Conservation (phyloP, 345 rosid species). For the Arabidopsis arenosa region DNA sequence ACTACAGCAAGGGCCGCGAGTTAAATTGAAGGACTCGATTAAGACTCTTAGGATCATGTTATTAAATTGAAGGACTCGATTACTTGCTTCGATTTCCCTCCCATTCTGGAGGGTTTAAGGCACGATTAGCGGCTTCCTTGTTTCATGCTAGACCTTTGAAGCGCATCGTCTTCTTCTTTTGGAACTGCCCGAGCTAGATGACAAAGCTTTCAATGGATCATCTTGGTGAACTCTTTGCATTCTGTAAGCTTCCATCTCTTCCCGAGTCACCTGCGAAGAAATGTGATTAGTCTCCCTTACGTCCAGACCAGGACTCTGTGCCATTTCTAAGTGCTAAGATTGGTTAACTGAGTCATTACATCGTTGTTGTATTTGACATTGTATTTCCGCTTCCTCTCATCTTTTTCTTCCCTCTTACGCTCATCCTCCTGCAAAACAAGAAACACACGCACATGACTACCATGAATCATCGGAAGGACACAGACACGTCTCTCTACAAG, state of each 20-base stretch:
- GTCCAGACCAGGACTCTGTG: too few species aligned
- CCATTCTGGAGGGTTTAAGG: too few species aligned
- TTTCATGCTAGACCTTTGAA: too few species aligned
- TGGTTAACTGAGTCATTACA: slow-evolving; percentile 42
- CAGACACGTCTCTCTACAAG: neutral
- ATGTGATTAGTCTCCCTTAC: neutral
- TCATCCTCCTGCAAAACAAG: slow-evolving; percentile 61
- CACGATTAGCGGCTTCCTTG: too few species aligned
- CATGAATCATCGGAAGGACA: neutral
- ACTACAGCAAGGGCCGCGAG: too few species aligned
- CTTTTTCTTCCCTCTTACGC: slow-evolving; percentile 59
- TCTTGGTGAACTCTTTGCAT: slow-evolving; percentile 75
- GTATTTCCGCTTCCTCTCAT: slow-evolving; percentile 72
- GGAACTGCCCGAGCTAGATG: too few species aligned
- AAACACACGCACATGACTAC: neutral
- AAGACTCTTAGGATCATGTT: too few species aligned
- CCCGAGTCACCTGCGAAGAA: slow-evolving; percentile 58
- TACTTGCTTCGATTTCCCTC: too few species aligned
- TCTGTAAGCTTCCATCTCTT: slow-evolving; percentile 86
- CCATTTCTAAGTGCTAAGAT: neutral
- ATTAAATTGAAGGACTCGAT: too few species aligned
- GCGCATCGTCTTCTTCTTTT: too few species aligned
- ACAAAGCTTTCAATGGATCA: slow-evolving; percentile 60
- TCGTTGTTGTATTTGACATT: slow-evolving; percentile 65
- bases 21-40: too few species aligned